Evolutionary conservation across 2,329 filamentous ascomycete species (phyloP), one percentile per base, ranked within the genome.

Genomic region (Westerdykella aurantiaca): DNA sequence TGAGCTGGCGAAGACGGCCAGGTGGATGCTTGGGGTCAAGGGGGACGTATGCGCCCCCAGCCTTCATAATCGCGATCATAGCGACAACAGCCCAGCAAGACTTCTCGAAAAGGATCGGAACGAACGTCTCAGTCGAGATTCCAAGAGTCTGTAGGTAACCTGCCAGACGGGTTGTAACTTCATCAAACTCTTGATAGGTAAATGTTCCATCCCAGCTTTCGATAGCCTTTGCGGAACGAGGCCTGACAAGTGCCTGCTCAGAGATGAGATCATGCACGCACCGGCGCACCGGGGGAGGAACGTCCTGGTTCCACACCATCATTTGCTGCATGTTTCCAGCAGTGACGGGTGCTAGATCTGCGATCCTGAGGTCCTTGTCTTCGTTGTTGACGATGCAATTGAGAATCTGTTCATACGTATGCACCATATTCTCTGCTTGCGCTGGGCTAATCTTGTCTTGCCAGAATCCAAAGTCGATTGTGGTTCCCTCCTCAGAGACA

Each of bases 21-120:
- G 56, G 51, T 1, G 63, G 63, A 14, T 71, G 56, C 5, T 60
- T 60, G 0, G 69, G 63, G 12, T 72, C 68, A 0, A 72, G 46
- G 0, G 67, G 63, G 4, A 67, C 58, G 35, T 64, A 67, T 13
- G 63, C 61, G 6, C 57, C 63, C n/a, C 65, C 63, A 9, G 63
- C 62, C 44, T 68, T 68, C 60, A 66, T 61, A 48, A 67, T 60
- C 1, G 61, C 60, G 22, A 67, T 60, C 54, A 66, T 66, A 17
- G 55, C 52, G 16, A 67, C 48, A 35, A 66, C 54, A 13, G 58
- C 56, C 52, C 55, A 61, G 2, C 52, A 51, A 1, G 57, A 63
- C 45, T 67, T 68, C 14, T 67, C 63, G 43, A 67, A 64, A n/a
- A 62, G 43, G 16, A 68, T 60, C 7, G 63, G 62, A 17, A 55